Conservation (phyloP, 1,284 basidiomycete species). For the Marasmius oreades region DNA sequence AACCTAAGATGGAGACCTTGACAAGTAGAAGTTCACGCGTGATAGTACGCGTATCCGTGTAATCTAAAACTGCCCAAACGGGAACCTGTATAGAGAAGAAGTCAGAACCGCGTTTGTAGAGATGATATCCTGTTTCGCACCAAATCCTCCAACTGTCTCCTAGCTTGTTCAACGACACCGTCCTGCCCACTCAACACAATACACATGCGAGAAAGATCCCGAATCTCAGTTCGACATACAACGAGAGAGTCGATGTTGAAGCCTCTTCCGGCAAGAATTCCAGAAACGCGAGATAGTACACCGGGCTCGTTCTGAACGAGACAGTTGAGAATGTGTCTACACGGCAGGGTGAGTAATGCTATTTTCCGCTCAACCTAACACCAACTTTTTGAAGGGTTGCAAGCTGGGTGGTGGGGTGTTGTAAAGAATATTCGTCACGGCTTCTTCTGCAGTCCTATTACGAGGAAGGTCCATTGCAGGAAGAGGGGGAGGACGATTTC, state of each 20-base stretch:
- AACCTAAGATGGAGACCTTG: constrained; percentile 94
- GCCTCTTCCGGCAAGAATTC: constrained; percentile 94
- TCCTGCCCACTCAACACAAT: constrained; percentile 97
- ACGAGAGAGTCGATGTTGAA: constrained; percentile 99
- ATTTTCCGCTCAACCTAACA: constrained; percentile 15
- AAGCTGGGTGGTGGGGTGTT: constrained; percentile 92
- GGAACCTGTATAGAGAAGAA: constrained; percentile 64
- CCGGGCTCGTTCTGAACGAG: constrained; percentile 99
- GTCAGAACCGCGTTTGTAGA: constrained; percentile 4
- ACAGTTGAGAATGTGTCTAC: constrained; percentile 93
- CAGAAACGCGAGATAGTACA: constrained; percentile 95
- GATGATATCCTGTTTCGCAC: constrained; percentile 43
- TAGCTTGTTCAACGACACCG: constrained; percentile 95
- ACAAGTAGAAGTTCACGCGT: constrained; percentile 86
- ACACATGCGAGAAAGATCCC: constrained; percentile 97
- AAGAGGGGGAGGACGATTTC: constrained; percentile 69
- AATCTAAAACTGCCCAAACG: constrained; percentile 96
- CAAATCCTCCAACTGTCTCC: constrained; percentile 90
- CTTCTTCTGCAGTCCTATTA: constrained; percentile 84
- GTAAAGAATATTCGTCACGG: constrained; percentile 93
- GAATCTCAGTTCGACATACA: constrained; percentile 97
- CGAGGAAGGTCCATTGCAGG: constrained; percentile 75
- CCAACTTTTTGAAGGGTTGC: constrained; percentile 92
- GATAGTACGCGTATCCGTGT: constrained; percentile 88
- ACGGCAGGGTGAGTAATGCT: constrained; percentile 10